Base-by-base conservation (phyloP, 495 filamentous ascomycete genomes). In the Hypoxylon subgilvum region DNA sequence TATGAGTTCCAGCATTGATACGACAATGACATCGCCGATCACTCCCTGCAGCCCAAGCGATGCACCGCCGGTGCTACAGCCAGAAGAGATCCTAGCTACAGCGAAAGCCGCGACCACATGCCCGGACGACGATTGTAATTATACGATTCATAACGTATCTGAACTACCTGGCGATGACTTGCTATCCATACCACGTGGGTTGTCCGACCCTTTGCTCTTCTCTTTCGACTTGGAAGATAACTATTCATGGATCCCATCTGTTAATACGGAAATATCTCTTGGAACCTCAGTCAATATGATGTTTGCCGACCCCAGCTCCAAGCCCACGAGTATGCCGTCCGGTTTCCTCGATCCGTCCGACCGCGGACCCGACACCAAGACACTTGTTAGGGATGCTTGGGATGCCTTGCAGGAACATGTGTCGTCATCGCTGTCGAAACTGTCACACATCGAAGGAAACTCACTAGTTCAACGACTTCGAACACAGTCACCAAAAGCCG, bases 391-490 rank as follows among this genome's bases (percentile, higher is more conserved):
- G 12, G 69, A 74, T 10, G 71, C 69, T 1, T 77, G 72, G 75
- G 75, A 73, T 32, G 60, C 70, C 6, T 56, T 80, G 13, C 68
- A 70, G 35, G 69, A 74, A 46, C 77, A 78, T 22, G 60, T 78
- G n/a, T 44, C 69, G 6, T 64, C 57, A 14, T 77, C 76, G 1
- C 57, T 70, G 32, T 59, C 56, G 39, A 77, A 76, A 51, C 57
- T 77, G 1, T 61, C 68, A 14, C 45, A 66, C 19, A 34, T 79
- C 8, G 44, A 55, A 14, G 67, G 64, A 12, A 80, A 79, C 46
- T 51, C 57, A 22, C 60, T 80, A 18, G 71, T 72, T 8, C 60
- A 61, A 4, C 69, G 69, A 52, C 63, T 80, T 8, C 53, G 58
- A 34, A 46, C 57, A 21, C 72, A 79, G 60, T 69, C 76, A 2